A percentile compares a stretch with the other conserved stretches of the same genome.
These are phyloP conservation scores for Nitzschia sp. DNA, from an alignment of 108 stramenopile genomes.

Conservation along the genomic window DNA sequence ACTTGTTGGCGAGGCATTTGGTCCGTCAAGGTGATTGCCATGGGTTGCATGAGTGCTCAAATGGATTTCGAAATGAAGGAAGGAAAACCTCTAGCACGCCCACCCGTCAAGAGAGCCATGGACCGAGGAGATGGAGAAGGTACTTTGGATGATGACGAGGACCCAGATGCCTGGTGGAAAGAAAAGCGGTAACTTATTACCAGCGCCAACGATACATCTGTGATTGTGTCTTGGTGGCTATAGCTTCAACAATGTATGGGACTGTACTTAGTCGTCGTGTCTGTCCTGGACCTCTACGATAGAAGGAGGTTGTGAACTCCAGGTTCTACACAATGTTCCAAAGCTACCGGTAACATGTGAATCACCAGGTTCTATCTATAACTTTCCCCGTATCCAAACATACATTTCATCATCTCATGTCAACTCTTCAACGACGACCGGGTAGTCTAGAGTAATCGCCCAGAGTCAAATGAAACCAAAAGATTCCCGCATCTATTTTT, in stretches of 20 bases:
- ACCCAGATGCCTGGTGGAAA: conserved; percentile 35
- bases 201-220: neutral
- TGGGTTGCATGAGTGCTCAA: conserved; percentile 61
- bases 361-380: too few species aligned
- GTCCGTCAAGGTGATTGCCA: conserved; percentile 42
- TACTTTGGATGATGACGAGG: conserved; percentile 4
- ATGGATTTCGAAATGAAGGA: conserved; percentile 46
- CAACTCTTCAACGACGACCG: too few species aligned
- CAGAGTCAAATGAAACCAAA: too few species aligned
- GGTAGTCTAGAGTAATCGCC: too few species aligned
- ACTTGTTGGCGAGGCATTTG: conserved; percentile 57
- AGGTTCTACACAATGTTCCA: too few species aligned
- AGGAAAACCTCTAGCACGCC: conserved; percentile 19
- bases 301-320: too few species aligned
- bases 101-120: conserved; percentile 25
- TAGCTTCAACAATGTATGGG: neutral
- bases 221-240: neutral
- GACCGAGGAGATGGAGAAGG: conserved; percentile 23
- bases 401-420: too few species aligned
- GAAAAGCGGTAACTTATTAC: neutral
- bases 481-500: too few species aligned
- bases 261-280: too few species aligned
- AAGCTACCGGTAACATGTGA: too few species aligned
- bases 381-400: too few species aligned
- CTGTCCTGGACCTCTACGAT: too few species aligned